These are phyloP conservation scores for Teratosphaeria nubilosa DNA, from an alignment of 2,329 filamentous ascomycete genomes.

Conservation along the genomic window DNA sequence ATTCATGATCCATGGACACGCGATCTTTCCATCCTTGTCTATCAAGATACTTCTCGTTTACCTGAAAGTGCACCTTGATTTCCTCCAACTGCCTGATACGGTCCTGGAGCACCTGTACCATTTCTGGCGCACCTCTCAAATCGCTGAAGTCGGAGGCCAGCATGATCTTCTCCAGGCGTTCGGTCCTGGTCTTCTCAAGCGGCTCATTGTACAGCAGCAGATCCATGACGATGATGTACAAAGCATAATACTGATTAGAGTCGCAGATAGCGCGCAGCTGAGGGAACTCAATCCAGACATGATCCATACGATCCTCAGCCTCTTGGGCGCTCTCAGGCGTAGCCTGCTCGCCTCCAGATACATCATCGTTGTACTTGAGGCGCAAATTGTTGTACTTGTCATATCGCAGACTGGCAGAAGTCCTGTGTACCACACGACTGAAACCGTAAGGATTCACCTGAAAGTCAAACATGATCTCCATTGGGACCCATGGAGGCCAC, in stretches of 20 bases:
- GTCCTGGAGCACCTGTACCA: conserved; percentile 84
- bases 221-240: conserved; percentile 97
- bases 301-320: conserved; percentile 69
- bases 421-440: conserved; percentile 91
- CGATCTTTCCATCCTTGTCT: conserved; percentile 85
- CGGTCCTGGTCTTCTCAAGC: conserved; percentile 89
- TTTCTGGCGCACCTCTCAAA: conserved; percentile 80
- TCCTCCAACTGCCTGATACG: conserved; percentile 89
- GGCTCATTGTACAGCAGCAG: conserved; percentile 93
- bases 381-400: conserved; percentile 98
- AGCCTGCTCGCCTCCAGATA: conserved; percentile 51
- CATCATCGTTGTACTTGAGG: conserved; percentile 92
- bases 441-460: conserved; percentile 92
- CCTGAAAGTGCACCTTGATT: conserved; percentile 92
- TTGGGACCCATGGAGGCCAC: conserved; percentile 96
- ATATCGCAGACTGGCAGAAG: conserved; percentile 84
- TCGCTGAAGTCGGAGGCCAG: conserved; percentile 98
- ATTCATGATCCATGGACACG: conserved; percentile 76
- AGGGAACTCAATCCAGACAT: conserved; percentile 93
- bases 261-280: conserved; percentile 92
- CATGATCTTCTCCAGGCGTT: conserved; percentile 96
- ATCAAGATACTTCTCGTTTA: conserved; percentile 79
- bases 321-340: conserved; percentile 34
- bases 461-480: conserved; percentile 98
- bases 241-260: conserved; percentile 90